phyloP scores from a whole-genome alignment of 225 moss, liverwort and hornwort species.

The Pseudoscleropodium purum region DNA sequence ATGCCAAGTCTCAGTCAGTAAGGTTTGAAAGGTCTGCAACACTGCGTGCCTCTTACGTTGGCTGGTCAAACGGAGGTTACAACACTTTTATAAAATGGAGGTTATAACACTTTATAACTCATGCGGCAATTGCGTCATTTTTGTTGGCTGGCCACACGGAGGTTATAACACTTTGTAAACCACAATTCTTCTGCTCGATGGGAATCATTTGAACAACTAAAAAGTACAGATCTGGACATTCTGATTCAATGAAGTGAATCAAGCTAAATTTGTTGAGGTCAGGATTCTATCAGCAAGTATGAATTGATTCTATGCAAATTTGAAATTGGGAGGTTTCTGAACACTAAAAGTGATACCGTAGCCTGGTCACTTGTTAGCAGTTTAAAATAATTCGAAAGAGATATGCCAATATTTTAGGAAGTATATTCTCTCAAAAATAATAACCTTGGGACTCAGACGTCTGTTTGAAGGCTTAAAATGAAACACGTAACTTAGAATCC shows the following conservation, averaged over 20 bases:
- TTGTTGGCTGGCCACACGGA: background rate
- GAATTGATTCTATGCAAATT: background rate
- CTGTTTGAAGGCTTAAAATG: background rate
- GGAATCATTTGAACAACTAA: background rate
- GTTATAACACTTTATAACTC: background rate
- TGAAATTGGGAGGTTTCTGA: too few species aligned
- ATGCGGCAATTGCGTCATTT: too few species aligned
- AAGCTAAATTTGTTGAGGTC: background rate
- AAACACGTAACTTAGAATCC: background rate
- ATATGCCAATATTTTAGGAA: too few species aligned
- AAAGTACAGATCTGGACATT: background rate
- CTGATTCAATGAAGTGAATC: background rate
- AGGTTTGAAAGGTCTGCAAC: background rate
- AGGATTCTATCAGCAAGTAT: background rate
- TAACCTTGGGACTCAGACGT: background rate
- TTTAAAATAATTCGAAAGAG: background rate
- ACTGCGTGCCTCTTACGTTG: background rate
- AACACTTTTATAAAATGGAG: background rate
- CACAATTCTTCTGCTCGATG: background rate
- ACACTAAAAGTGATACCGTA: background rate
- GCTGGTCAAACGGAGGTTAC: background rate
- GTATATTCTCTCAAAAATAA: too few species aligned
- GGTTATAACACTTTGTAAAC: background rate
- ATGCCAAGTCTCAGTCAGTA: background rate
- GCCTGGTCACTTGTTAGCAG: background rate